These are phyloP conservation scores for Gremmenia infestans DNA, from an alignment of 2,329 filamentous ascomycete species.

Conservation along the genomic window DNA sequence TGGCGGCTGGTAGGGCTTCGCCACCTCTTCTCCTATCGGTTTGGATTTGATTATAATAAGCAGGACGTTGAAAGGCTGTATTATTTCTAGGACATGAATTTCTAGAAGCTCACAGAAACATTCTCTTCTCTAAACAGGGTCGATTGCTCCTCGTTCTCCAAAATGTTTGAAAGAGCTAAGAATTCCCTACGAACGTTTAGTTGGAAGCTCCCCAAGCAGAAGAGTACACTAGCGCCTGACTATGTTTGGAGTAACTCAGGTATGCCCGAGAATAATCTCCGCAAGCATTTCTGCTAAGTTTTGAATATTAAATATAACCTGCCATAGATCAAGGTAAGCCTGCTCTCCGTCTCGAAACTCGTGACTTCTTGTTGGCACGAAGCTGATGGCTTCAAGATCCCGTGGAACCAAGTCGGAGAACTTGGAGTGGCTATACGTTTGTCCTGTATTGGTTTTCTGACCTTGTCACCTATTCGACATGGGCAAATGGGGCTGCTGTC, in stretches of 20 bases:
- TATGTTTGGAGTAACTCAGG: conserved; percentile 12
- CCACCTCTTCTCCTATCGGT: neutral
- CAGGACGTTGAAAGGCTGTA: too few relatives aligned
- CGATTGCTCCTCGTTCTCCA: neutral
- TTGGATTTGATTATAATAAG: neutral
- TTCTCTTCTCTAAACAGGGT: neutral
- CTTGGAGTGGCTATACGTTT: conserved; percentile 17
- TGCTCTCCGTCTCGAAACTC: neutral
- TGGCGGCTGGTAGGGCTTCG: too few relatives aligned
- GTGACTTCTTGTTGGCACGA: too few relatives aligned
- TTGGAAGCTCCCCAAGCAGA: conserved; percentile 12
- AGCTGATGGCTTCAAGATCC: conserved; percentile 5
- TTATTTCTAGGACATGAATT: too few relatives aligned
- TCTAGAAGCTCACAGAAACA: too few relatives aligned
- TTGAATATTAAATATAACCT: neutral
- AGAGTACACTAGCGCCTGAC: conserved; percentile 8
- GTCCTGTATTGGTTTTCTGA: conserved; percentile 21
- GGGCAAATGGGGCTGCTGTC: conserved; percentile 14
- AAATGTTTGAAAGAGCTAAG: conserved; percentile 9
- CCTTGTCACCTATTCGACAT: conserved; percentile 15
- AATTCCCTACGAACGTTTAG: conserved; percentile 6
- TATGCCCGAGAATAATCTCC: neutral
- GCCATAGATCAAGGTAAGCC: neutral
- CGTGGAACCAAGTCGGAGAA: conserved; percentile 10
- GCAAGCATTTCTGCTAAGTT: neutral